Evolutionary conservation across 2,329 filamentous ascomycete species (phyloP), one percentile per base, ranked within the genome.

Genomic region (Apiospora sp.): DNA sequence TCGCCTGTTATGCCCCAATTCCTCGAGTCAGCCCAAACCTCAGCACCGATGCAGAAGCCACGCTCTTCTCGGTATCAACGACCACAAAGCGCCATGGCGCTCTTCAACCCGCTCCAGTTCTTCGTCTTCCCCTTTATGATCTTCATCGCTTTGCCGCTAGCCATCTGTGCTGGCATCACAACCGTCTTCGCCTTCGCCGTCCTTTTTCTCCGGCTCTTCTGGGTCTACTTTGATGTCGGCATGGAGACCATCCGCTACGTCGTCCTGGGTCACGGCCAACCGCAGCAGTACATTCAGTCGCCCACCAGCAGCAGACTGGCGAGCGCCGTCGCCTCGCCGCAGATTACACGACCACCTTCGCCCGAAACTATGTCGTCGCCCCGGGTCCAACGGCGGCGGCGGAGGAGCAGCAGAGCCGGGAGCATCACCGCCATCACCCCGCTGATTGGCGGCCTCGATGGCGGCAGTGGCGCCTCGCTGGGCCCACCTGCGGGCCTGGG

Each of bases 221-320:
- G 92, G 70, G 87, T 92, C 72, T 93, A 92, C 78, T 81, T 92
- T 73, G 90, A 93, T 77, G 84, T 93, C 70, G 87, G 85, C 61
- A 80, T 90, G 27, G 89, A 88, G 10, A 83, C 92, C 4, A 78
- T 92, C 1, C 87, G 88, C 7, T 87, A 88, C 70, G 88, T 88
- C 74, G 80, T 92, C 41, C 82, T 84, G 71, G 83, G 84, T 73
- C 80, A 82, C 73, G 79, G 80, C 69, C 77, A 77, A 54, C 82
- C 79, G 30, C 78, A 75, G 70, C 73, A 79, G 72, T 79, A 75
- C 72, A 48, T 79, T n/a, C 77, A 71, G 51, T 75, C 79, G 16
- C 78, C 78, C 2, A 71, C 54, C 12, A 72, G 72, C 22, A 75
- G 71, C 24, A 69, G 71, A 7, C 48, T 71, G 13, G 43, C 68